phyloP scores from a whole-genome alignment of 768 basidiomycete species.

The Agaricus subrufescens region DNA sequence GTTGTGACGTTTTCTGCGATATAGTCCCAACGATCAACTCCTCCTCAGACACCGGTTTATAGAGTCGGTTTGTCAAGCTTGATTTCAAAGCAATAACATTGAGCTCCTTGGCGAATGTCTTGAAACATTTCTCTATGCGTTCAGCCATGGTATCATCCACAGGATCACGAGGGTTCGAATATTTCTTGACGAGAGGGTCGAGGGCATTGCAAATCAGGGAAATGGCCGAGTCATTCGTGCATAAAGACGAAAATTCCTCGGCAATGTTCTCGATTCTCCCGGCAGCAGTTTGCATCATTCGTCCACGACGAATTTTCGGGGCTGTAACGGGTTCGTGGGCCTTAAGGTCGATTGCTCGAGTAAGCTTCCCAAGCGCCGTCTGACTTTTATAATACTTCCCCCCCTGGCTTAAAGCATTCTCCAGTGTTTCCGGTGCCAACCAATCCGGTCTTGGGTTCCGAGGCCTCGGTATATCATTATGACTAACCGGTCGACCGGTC shows the following conservation, averaged over 20 bases:
- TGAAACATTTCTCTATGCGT: constrained; percentile 23
- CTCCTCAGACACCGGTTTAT: constrained; percentile 47
- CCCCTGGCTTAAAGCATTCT: constrained; percentile 19
- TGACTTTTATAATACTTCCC: constrained; percentile 46
- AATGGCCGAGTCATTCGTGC: not conserved
- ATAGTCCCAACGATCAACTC: constrained; percentile 65
- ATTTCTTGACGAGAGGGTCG: not conserved
- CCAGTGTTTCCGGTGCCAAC: constrained; percentile 55
- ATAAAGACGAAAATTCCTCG: not conserved
- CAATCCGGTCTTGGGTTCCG: constrained; percentile 50
- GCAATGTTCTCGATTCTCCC: not conserved
- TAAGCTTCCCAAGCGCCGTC: constrained; percentile 56
- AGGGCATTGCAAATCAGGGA: not conserved
- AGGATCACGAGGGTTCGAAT: not conserved
- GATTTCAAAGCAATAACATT: constrained; percentile 39
- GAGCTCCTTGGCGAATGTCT: constrained; percentile 41
- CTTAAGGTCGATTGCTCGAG: constrained; percentile 48
- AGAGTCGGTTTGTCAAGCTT: constrained; percentile 36
- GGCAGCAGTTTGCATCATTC: not conserved
- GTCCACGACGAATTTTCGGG: not conserved
- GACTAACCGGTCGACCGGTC: constrained; percentile 41
- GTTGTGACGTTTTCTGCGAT: constrained; percentile 53
- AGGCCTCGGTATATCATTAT: constrained; percentile 36
- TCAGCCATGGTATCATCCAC: not conserved
- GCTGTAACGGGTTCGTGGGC: constrained; percentile 23